Conservation (phyloP, 345 rosid genomes). For the Brassica cretica region DNA sequence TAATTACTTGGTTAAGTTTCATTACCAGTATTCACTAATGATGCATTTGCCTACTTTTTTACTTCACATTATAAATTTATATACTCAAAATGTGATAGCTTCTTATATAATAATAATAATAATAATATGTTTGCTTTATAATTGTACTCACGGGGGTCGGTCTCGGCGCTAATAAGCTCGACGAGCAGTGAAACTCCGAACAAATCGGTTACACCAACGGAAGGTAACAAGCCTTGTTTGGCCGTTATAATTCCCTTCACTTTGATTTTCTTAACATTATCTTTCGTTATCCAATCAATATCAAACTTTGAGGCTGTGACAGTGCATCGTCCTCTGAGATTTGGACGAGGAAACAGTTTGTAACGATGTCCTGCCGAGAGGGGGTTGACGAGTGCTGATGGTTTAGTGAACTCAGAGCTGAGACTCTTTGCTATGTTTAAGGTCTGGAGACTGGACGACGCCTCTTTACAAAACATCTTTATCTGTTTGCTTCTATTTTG, state of each 20-base stretch:
- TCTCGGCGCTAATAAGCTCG: slow-evolving; percentile 33
- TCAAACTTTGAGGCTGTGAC: slow-evolving; percentile 21
- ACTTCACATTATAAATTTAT: neutral
- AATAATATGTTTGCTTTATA: neutral
- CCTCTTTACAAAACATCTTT: slow-evolving; percentile 35
- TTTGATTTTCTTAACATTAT: slow-evolving; percentile 7
- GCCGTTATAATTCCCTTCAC: slow-evolving; percentile 32
- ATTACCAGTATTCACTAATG: neutral
- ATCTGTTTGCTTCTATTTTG: neutral
- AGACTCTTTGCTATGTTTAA: slow-evolving; percentile 26
- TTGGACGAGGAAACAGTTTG: slow-evolving; percentile 17
- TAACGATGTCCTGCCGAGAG: slow-evolving; percentile 5
- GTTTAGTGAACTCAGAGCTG: slow-evolving; percentile 23
- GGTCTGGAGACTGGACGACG: slow-evolving; percentile 30
- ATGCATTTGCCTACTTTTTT: slow-evolving; percentile 17
- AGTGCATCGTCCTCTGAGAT: slow-evolving; percentile 21
- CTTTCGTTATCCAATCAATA: neutral
- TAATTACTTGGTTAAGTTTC: neutral
- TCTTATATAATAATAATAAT: neutral
- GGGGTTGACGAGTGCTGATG: slow-evolving; percentile 17
- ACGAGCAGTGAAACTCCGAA: slow-evolving; percentile 31
- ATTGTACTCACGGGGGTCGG: slow-evolving; percentile 19
- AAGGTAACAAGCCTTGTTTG: neutral
- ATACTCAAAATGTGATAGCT: too few relatives aligned
- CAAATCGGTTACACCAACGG: neutral